These are phyloP conservation scores for Chaetothyriales sp. DNA, from an alignment of 2,329 filamentous ascomycete species.

Conservation along the genomic window DNA sequence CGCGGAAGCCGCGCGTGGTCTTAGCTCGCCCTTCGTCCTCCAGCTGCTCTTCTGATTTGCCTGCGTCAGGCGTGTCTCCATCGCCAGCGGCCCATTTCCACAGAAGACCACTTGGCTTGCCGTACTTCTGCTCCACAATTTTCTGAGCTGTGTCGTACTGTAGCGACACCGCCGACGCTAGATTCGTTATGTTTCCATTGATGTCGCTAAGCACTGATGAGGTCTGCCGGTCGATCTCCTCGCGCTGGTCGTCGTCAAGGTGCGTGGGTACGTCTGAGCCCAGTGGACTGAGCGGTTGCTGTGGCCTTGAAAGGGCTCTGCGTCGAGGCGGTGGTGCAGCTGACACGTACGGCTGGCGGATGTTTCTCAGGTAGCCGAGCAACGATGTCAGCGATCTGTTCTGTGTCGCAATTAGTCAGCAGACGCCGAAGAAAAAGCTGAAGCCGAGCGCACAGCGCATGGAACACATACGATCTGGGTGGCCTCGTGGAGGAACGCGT, in stretches of 20 bases:
- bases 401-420: slow-evolving; percentile 33
- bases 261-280: slow-evolving; percentile 28
- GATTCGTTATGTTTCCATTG: slow-evolving; percentile 61
- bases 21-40: slow-evolving; percentile 55
- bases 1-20: slow-evolving; percentile 54
- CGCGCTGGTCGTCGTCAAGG: slow-evolving; percentile 67
- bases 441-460: slow-evolving; percentile 1
- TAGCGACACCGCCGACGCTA: slow-evolving; percentile 68
- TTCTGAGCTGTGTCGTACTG: slow-evolving; percentile 60
- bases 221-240: slow-evolving; percentile 74
- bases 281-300: slow-evolving; percentile 25
- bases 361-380: slow-evolving; percentile 61
- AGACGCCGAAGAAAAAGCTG: slow-evolving; percentile 6
- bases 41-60: slow-evolving; percentile 51
- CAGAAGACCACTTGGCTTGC: slow-evolving; percentile 36
- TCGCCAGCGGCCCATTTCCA: slow-evolving; percentile 52
- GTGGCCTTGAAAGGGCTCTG: slow-evolving; percentile 17
- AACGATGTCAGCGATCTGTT: slow-evolving; percentile 74
- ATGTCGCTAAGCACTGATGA: slow-evolving; percentile 75
- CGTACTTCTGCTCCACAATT: slow-evolving; percentile 58
- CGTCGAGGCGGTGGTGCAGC: slow-evolving; percentile 40
- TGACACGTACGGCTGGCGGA: slow-evolving; percentile 83
- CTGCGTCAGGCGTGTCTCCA: slow-evolving; percentile 29
- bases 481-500: slow-evolving; percentile 85
- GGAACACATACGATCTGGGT: slow-evolving; percentile 61